Percentiles rank a stretch among this genome's conserved stretches.
Evolutionary conservation across 129 eudicot genomes (phyloP).

Genomic region (Gnaphalium uliginosum): DNA sequence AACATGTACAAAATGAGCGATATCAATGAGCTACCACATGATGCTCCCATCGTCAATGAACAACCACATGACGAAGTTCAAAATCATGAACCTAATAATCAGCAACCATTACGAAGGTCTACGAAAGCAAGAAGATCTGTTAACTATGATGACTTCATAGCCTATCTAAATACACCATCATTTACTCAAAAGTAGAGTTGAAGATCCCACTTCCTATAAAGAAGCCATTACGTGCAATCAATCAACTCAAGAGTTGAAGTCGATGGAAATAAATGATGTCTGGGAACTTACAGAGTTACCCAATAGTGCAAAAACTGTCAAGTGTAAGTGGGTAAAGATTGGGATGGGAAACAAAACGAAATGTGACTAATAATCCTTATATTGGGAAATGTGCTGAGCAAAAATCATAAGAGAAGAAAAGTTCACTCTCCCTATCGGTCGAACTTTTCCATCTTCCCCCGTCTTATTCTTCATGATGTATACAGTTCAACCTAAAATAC

Average conservation of each 20-base stretch:
- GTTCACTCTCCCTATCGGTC: too few species aligned
- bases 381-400: too few species aligned
- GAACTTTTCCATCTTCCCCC: too few species aligned
- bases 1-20: too few species aligned
- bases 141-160: not conserved
- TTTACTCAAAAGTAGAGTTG: too few species aligned
- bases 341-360: too few species aligned
- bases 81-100: not conserved
- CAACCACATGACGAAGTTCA: not conserved
- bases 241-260: not conserved
- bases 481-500: too few species aligned
- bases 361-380: too few species aligned
- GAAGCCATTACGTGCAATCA: not conserved
- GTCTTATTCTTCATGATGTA: too few species aligned
- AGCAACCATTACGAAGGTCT: not conserved
- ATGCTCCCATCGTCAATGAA: not conserved
- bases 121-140: not conserved
- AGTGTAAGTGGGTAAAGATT: slow-evolving; percentile 1
- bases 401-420: too few species aligned
- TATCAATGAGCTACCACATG: too few species aligned
- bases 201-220: not conserved
- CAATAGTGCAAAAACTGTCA: not conserved
- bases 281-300: slow-evolving; percentile 2
- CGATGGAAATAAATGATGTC: not conserved
- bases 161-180: too few species aligned